A percentile compares a stretch with the other conserved stretches of the same genome.
phyloP scores from a whole-genome alignment of 139 green algal genomes.

The Chlorella sp. region DNA sequence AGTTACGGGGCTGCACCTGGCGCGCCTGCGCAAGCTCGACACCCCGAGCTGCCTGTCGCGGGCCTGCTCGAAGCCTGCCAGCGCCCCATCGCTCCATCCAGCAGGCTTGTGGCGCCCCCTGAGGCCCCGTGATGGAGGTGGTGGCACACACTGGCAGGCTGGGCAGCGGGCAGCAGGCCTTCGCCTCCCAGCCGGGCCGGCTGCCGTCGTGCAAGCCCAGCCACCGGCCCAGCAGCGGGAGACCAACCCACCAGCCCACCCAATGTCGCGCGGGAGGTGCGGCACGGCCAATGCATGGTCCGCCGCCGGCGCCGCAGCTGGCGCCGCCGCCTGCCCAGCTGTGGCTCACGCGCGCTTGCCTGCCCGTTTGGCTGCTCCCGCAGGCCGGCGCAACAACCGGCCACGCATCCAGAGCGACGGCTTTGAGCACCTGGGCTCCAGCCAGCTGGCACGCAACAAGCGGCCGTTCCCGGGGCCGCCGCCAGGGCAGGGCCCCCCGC shows the following conservation, averaged over 20 bases:
- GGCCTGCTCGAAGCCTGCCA: too few species aligned
- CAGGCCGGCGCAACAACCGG: constrained; percentile 16
- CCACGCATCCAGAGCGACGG: constrained; percentile 57
- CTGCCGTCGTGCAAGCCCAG: too few species aligned
- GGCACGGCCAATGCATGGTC: constrained; percentile 7
- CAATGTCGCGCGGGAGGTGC: constrained; percentile 22
- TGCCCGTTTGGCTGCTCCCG: not conserved
- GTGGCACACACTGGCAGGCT: too few species aligned
- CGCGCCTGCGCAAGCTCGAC: too few species aligned
- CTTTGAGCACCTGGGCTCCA: constrained; percentile 80
- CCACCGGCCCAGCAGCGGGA: too few species aligned
- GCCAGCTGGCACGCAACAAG: constrained; percentile 44
- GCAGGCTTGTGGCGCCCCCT: too few species aligned
- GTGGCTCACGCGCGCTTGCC: not conserved
- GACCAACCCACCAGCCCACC: not conserved
- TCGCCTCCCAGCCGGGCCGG: too few species aligned
- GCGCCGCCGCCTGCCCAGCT: not conserved
- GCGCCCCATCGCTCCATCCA: too few species aligned
- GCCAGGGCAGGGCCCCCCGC: constrained; percentile 73
- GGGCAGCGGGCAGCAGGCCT: too few species aligned
- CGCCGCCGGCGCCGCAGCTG: not conserved
- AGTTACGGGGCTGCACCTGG: too few species aligned
- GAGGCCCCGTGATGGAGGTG: too few species aligned
- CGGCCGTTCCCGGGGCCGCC: constrained; percentile 75
- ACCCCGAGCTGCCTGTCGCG: too few species aligned